Evolutionary conservation across 2,329 filamentous ascomycete genomes (phyloP).

Genomic region (Colletotrichum limetticola): DNA sequence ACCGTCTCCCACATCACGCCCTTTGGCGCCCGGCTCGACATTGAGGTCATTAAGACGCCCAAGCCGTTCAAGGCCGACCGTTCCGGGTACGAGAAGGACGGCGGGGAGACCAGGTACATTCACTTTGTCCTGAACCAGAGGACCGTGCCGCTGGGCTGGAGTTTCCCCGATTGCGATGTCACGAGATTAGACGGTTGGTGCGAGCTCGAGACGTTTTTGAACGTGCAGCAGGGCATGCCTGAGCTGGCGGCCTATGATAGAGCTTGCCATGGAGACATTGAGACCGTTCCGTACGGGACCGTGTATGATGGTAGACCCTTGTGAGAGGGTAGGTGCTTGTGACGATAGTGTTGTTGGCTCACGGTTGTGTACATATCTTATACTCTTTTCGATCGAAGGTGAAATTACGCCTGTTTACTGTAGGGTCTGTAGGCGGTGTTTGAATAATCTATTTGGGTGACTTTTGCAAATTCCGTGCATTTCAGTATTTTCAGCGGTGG

Average conservation of each 20-base stretch:
- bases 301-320: constrained; percentile 51
- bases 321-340: constrained; percentile 19
- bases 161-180: constrained; percentile 71
- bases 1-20: constrained; percentile 76
- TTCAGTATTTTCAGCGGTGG: background rate
- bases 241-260: constrained; percentile 70
- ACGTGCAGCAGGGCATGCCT: constrained; percentile 68
- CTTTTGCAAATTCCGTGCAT: too few relatives aligned
- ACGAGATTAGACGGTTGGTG: constrained; percentile 80
- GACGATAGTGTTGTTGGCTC: constrained; percentile 1
- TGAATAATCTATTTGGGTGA: background rate
- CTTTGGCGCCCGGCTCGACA: constrained; percentile 78
- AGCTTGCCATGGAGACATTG: constrained; percentile 71
- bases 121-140: constrained; percentile 81
- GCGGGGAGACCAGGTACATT: constrained; percentile 72
- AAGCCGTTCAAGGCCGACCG: constrained; percentile 68
- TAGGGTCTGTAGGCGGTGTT: background rate
- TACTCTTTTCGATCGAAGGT: background rate
- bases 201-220: constrained; percentile 74
- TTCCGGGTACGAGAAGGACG: constrained; percentile 60
- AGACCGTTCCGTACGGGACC: constrained; percentile 48
- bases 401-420: background rate
- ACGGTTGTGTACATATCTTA: constrained; percentile 37
- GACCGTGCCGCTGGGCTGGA: constrained; percentile 75
- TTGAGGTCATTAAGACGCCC: constrained; percentile 78